Percentiles rank a stretch among this genome's conserved stretches.
phyloP scores from a whole-genome alignment of 169 alveolate genomes.

The Eimeria maxima region DNA sequence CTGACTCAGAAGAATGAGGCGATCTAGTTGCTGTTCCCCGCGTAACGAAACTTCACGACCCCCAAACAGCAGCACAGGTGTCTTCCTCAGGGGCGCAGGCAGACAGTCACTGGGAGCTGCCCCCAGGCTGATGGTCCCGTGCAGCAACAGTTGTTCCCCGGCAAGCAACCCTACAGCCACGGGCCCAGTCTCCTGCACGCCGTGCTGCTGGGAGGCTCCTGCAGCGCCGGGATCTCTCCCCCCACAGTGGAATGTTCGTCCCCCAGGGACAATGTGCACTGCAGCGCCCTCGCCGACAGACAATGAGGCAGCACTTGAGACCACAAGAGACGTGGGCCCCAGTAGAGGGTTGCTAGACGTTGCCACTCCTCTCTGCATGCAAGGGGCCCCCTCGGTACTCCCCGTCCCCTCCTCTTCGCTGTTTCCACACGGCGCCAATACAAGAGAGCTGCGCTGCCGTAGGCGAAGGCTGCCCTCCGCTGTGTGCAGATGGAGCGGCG shows the following conservation, averaged over 20 bases:
- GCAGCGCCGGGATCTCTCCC: background rate
- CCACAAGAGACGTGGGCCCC: background rate
- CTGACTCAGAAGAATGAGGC: constrained; percentile 47
- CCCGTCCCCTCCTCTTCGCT: constrained; percentile 6
- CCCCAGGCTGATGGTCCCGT: background rate
- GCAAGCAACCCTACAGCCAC: constrained; percentile 44
- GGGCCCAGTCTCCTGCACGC: background rate
- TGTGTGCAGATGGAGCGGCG: constrained; percentile 61
- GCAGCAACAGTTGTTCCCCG: constrained; percentile 44
- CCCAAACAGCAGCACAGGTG: constrained; percentile 28
- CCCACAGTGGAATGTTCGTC: constrained; percentile 1
- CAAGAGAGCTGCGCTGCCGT: constrained; percentile 62
- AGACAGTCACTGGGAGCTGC: constrained; percentile 62
- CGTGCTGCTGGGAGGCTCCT: constrained; percentile 13
- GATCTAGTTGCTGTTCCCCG: constrained; percentile 58
- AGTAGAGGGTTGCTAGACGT: background rate
- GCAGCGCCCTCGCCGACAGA: constrained; percentile 62
- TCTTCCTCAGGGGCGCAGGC: constrained; percentile 17
- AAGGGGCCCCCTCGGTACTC: background rate
- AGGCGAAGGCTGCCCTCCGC: constrained; percentile 68
- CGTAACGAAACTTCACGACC: constrained; percentile 54
- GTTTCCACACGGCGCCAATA: constrained; percentile 61
- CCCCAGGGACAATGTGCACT: constrained; percentile 25
- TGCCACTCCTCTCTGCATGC: background rate
- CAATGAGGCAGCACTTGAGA: constrained; percentile 59